A percentile compares a stretch with the other conserved stretches of the same genome.
These are phyloP conservation scores for Pneumocystis murina DNA, from an alignment of 1,139 yeast species.

Conservation along the genomic window DNA sequence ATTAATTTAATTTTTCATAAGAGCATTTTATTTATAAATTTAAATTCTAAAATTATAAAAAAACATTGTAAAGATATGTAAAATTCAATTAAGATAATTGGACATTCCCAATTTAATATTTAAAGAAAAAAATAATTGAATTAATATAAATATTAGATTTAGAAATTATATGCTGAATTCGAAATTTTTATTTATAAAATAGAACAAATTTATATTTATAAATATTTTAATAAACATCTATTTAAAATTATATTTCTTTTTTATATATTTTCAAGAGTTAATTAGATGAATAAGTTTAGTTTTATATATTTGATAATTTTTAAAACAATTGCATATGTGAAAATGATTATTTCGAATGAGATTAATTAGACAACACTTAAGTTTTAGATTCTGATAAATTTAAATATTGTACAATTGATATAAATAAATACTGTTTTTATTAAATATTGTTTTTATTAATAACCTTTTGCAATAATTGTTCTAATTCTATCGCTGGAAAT, in stretches of 20 bases:
- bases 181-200: not conserved
- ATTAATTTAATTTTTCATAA: not conserved
- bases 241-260: too few species aligned
- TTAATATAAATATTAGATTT: not conserved
- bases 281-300: not conserved
- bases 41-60: too few species aligned
- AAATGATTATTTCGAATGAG: not conserved
- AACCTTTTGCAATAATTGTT: not conserved
- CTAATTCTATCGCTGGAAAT: constrained; percentile 11
- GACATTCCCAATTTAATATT: too few species aligned
- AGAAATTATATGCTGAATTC: not conserved
- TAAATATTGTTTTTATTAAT: not conserved
- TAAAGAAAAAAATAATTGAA: not conserved
- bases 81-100: too few species aligned
- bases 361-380: not conserved
- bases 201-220: too few species aligned
- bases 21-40: not conserved
- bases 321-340: not conserved
- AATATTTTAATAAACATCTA: not conserved
- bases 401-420: not conserved
- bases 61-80: too few species aligned
- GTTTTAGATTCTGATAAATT: not conserved
- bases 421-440: not conserved
- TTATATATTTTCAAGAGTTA: too few species aligned
- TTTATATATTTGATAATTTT: not conserved